These are phyloP conservation scores for Trypanosoma cruzi DNA, from an alignment of 208 protist genomes.

Conservation along the genomic window DNA sequence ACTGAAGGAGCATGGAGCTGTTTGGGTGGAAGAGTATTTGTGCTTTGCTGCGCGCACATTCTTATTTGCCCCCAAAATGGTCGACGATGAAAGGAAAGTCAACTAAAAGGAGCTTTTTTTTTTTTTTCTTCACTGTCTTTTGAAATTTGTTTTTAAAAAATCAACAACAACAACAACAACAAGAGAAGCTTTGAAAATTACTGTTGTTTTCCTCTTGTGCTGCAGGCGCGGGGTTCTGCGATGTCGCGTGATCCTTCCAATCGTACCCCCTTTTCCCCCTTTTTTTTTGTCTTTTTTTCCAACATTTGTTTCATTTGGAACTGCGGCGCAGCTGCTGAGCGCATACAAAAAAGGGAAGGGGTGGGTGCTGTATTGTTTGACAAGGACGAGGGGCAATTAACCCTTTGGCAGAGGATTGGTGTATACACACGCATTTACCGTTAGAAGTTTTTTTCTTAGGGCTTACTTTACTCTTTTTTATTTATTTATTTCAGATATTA, in stretches of 20 bases:
- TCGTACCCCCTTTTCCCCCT: background rate
- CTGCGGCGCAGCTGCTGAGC: background rate
- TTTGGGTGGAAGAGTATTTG: background rate
- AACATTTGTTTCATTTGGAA: background rate
- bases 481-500: background rate
- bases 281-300: background rate
- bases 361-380: background rate
- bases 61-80: background rate
- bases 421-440: background rate
- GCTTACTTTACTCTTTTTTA: background rate
- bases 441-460: background rate
- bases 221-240: background rate
- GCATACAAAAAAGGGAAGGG: no score
- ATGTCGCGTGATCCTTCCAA: background rate
- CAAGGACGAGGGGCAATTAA: background rate
- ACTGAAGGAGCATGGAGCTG: background rate
- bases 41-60: background rate
- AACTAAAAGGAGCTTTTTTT: background rate
- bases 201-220: background rate
- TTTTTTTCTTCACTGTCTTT: background rate
- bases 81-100: background rate
- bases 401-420: background rate
- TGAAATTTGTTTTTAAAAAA: background rate
- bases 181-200: background rate
- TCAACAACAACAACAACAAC: background rate